phyloP scores from a whole-genome alignment of 1,139 yeast genomes.

The Arxiozyma heterogenica region DNA sequence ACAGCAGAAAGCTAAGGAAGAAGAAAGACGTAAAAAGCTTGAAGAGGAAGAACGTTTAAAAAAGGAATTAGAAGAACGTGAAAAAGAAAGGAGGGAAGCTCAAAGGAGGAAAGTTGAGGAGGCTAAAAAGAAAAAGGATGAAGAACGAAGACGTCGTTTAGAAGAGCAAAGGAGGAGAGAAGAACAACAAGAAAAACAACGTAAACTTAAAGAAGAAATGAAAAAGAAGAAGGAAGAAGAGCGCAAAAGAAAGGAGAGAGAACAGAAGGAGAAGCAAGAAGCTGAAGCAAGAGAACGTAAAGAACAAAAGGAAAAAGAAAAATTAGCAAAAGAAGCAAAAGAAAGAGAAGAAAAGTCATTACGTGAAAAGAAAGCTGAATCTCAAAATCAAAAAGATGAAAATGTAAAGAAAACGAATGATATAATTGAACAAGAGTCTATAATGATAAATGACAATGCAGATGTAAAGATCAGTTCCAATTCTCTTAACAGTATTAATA shows the following conservation, averaged over 20 bases:
- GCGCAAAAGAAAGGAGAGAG: constrained; percentile 36
- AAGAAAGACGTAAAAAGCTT: constrained; percentile 32
- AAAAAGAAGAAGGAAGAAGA: constrained; percentile 36
- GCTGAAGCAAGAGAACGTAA: constrained; percentile 32
- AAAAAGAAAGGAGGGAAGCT: constrained; percentile 39
- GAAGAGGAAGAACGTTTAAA: constrained; percentile 37
- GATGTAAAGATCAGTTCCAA: background rate
- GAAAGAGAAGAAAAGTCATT: constrained; percentile 23
- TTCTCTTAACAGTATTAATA: background rate
- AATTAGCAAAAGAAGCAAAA: constrained; percentile 25
- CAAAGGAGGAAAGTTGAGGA: constrained; percentile 31
- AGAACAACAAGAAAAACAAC: constrained; percentile 34
- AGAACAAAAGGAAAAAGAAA: constrained; percentile 16
- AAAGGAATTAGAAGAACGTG: constrained; percentile 38
- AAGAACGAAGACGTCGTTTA: constrained; percentile 36
- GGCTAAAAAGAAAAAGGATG: constrained; percentile 33
- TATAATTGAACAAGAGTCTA: background rate
- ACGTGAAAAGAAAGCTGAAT: constrained; percentile 26
- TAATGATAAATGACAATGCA: background rate
- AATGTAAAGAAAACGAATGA: background rate
- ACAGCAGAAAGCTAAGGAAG: constrained; percentile 64
- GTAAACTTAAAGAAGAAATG: constrained; percentile 33
- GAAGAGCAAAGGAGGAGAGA: constrained; percentile 37
- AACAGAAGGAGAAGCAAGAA: constrained; percentile 36
- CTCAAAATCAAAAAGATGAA: constrained; percentile 16